A percentile compares a stretch with the other conserved stretches of the same genome.
These are phyloP conservation scores for Sisymbrium irio DNA, from an alignment of 345 rosid species.

Conservation along the genomic window DNA sequence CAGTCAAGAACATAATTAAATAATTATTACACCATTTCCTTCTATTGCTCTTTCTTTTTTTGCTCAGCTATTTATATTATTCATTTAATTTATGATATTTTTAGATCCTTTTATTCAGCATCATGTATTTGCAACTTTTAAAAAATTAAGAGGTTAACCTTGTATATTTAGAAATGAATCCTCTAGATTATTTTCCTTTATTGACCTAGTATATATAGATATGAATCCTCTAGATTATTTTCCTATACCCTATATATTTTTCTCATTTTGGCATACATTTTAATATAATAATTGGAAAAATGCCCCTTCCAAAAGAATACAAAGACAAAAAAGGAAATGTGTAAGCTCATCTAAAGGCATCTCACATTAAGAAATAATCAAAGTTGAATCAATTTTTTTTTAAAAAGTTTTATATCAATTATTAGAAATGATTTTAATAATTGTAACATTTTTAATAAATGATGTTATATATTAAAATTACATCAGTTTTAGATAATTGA, in stretches of 20 bases:
- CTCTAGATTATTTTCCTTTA: background rate
- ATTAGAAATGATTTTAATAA: no score
- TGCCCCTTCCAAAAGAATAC: background rate
- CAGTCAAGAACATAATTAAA: background rate
- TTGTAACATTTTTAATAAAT: no score
- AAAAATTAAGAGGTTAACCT: background rate
- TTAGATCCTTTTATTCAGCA: background rate
- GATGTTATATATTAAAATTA: no score
- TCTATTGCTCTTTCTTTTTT: background rate
- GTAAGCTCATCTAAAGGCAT: background rate
- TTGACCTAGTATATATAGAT: no score
- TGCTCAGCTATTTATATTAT: background rate
- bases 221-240: background rate
- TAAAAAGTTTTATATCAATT: no score
- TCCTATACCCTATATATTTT: background rate
- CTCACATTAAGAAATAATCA: no score
- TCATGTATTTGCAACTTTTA: background rate
- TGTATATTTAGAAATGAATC: no score
- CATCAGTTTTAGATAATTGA: no score
- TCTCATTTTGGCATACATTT: background rate
- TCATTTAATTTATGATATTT: background rate
- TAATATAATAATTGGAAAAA: background rate
- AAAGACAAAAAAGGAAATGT: background rate
- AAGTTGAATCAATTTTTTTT: no score
- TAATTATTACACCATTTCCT: background rate